phyloP scores from a whole-genome alignment of 129 eudicot species.

The Saussurea involucrata region DNA sequence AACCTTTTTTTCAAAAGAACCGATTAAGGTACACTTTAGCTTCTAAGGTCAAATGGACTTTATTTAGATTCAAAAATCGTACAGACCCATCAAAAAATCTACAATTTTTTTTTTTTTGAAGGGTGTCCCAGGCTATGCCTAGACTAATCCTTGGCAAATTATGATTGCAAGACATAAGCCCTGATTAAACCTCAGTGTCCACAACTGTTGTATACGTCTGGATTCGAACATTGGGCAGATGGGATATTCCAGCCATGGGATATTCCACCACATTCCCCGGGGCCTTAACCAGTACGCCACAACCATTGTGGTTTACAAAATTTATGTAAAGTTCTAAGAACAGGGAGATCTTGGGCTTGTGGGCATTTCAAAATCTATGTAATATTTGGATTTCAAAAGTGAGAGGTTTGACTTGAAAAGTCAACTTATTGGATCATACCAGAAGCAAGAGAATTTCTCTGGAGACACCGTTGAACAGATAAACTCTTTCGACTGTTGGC shows the following conservation, averaged over 20 bases:
- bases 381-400: background rate
- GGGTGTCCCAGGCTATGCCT: too few relatives aligned
- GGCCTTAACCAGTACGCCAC: too few relatives aligned
- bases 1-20: conserved; percentile 37
- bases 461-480: conserved; percentile 71
- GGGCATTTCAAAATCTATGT: background rate
- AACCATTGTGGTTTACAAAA: background rate
- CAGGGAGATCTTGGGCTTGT: background rate
- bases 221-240: too few relatives aligned
- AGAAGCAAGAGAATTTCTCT: conserved; percentile 65
- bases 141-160: too few relatives aligned
- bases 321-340: background rate
- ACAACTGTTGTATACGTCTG: too few relatives aligned
- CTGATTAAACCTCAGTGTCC: too few relatives aligned
- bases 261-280: too few relatives aligned
- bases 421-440: conserved; percentile 38
- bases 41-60: background rate
- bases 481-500: conserved; percentile 66
- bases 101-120: too few relatives aligned
- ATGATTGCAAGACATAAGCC: too few relatives aligned
- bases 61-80: background rate
- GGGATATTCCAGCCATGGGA: too few relatives aligned
- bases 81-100: background rate
- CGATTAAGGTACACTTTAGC: background rate
- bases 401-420: conserved; percentile 2